phyloP scores from a whole-genome alignment of 345 rosid species.

The Eutrema japonicum region DNA sequence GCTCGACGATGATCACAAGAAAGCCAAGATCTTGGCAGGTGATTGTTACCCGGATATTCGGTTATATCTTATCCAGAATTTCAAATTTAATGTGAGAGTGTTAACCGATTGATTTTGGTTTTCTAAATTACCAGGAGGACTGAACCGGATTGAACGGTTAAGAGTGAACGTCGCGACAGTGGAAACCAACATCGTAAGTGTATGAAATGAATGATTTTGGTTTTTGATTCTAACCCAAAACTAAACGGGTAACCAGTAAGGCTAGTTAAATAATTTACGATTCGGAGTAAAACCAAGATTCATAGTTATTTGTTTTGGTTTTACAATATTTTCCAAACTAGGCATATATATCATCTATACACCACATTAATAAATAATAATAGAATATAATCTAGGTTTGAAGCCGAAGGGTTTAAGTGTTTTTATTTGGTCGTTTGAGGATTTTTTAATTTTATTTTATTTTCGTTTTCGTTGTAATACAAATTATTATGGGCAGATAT shows the following conservation, averaged over 20 bases:
- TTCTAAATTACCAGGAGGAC: conserved; percentile 56
- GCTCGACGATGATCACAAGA: conserved; percentile 83
- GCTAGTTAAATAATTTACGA: neutral
- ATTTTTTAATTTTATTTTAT: neutral
- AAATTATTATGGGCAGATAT: conserved; percentile 53
- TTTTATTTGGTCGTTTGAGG: neutral
- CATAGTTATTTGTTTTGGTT: neutral
- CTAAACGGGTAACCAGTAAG: neutral
- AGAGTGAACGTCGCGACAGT: conserved; percentile 67
- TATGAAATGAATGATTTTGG: neutral
- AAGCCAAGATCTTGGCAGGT: conserved; percentile 85
- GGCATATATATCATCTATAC: neutral
- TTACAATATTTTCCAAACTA: neutral
- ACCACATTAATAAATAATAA: neutral
- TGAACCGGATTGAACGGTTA: conserved; percentile 71
- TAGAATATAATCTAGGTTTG: neutral
- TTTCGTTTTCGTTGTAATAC: neutral
- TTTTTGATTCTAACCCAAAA: neutral
- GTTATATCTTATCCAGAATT: neutral
- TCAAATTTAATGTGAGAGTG: neutral
- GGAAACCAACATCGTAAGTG: conserved; percentile 90
- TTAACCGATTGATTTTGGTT: neutral
- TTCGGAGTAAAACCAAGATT: neutral
- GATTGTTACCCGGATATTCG: neutral
- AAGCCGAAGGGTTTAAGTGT: neutral